Base-by-base conservation (phyloP, 2,329 filamentous ascomycete genomes). In the Anisogramma anomala region DNA sequence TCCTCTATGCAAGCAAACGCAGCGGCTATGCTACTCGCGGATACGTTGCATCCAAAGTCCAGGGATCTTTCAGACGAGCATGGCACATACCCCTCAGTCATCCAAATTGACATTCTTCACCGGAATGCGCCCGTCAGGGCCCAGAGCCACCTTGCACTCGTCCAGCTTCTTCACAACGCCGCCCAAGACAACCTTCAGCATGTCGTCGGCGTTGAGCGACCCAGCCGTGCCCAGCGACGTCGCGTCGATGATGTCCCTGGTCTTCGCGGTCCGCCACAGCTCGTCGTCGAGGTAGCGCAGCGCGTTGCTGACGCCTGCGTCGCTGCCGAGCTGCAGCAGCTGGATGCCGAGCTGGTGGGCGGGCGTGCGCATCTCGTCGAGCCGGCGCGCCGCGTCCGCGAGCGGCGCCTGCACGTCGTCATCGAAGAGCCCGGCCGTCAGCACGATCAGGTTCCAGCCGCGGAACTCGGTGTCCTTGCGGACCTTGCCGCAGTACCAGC, bases 401-500 rank as follows among this genome's bases (percentile, higher is more conserved):
- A 49, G 39, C 6, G 45, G 45, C 17, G 36, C 32, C 34, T 38
- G 38, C 18, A 48, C 36, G 34, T 49, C 47, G 45, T 49, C 47
- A 23, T 45, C 39, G 34, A 48, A 48, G 19, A 42, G 39, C 31
- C 47, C 53, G 3, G 52, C 53, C 1, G 53, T 55, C 41, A 55
- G 49, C 32, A 52, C 50, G 39, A 55, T 51, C 33, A 55, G 36
- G 40, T 55, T 54, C 39, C 53, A 50, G 8, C 52, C 48, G 23
- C 49, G 23, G 18, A 50, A 48, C 39, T 51, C 43, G 5, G 50
- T 50, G 34, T 55, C 52, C 13, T 41, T 41, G 36, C 46, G 46
- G 3, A 55, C 49, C 51, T 52, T 49, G 38, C 50, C 49, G 39
- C 51, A 37, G 45, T 55, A 55, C 53, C 53, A 55, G 11, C 38